Conservation (phyloP, 148 eudicot species). For the Cornus florida region DNA sequence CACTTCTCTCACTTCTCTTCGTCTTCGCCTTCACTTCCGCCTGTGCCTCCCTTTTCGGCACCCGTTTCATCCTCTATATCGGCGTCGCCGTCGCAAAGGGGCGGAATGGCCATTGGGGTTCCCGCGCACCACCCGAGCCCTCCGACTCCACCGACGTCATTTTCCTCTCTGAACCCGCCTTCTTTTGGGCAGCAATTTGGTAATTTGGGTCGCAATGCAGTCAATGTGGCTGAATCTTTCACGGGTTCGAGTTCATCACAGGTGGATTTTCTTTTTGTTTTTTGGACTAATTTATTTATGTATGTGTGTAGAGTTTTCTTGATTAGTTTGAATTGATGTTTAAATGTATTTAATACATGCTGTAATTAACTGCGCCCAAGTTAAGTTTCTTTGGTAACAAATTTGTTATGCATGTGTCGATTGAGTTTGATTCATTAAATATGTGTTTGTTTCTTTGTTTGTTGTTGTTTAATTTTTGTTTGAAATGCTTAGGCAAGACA, state of each 20-base stretch:
- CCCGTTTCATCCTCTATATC: neutral
- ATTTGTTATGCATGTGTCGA: neutral
- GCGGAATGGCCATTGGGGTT: constrained; percentile 69
- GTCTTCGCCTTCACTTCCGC: constrained; percentile 20
- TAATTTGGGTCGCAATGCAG: constrained; percentile 27
- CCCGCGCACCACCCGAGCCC: constrained; percentile 54
- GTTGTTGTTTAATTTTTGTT: neutral
- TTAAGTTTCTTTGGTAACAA: neutral
- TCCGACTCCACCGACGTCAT: constrained; percentile 38
- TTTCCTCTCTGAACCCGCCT: constrained; percentile 35
- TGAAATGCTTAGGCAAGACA: constrained; percentile 49
- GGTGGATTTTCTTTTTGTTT: constrained; percentile 18
- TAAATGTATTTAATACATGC: neutral
- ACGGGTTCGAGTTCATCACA: constrained; percentile 24
- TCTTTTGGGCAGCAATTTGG: constrained; percentile 39
- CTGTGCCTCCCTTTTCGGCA: constrained; percentile 25
- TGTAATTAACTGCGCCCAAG: neutral
- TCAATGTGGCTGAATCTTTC: constrained; percentile 26
- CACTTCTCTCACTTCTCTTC: constrained; percentile 41
- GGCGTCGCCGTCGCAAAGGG: constrained; percentile 29
- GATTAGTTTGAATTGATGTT: neutral
- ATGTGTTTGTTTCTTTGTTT: neutral
- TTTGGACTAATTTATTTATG: neutral
- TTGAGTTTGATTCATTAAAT: neutral
- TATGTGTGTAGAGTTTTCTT: neutral